Conservation (phyloP, 208 protist genomes). For the Crithidia acanthocephali region DNA sequence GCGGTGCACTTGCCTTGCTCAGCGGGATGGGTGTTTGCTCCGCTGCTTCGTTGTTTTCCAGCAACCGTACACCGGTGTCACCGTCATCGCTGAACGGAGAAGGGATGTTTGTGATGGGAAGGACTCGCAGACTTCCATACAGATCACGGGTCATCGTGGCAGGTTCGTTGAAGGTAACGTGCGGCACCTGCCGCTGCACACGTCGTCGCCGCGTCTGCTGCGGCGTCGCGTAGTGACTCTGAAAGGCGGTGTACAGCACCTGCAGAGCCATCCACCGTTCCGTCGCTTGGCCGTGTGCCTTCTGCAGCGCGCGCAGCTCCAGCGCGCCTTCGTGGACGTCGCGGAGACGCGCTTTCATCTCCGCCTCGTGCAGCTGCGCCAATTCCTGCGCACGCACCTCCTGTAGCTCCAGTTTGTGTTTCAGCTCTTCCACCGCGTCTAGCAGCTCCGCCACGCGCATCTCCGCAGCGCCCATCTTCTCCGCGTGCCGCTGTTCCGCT, state of each 20-base stretch:
- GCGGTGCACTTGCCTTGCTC: neutral
- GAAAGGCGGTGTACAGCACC: conserved; percentile 4
- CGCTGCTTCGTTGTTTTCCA: too few species aligned
- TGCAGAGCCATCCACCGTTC: conserved; percentile 15
- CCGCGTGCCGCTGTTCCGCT: neutral
- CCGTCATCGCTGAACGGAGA: too few species aligned
- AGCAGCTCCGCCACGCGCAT: neutral
- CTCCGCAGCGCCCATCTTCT: neutral
- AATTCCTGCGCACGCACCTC: neutral
- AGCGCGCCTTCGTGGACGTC: neutral
- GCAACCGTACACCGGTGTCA: neutral
- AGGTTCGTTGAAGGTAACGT: neutral
- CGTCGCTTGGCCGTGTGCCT: conserved; percentile 13
- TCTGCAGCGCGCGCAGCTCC: conserved; percentile 18
- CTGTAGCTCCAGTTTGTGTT: neutral
- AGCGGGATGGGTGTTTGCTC: neutral
- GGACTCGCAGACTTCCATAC: neutral
- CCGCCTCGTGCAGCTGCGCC: neutral
- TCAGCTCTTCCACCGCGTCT: neutral
- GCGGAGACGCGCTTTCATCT: neutral
- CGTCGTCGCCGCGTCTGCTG: neutral
- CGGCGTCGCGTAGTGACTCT: neutral
- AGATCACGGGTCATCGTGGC: neutral
- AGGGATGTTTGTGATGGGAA: neutral
- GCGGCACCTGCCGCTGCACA: neutral